Evolutionary conservation across 1,284 basidiomycete genomes (phyloP), one percentile per base, ranked within the genome.

Genomic region (Mycosarcoma mackinlayi): DNA sequence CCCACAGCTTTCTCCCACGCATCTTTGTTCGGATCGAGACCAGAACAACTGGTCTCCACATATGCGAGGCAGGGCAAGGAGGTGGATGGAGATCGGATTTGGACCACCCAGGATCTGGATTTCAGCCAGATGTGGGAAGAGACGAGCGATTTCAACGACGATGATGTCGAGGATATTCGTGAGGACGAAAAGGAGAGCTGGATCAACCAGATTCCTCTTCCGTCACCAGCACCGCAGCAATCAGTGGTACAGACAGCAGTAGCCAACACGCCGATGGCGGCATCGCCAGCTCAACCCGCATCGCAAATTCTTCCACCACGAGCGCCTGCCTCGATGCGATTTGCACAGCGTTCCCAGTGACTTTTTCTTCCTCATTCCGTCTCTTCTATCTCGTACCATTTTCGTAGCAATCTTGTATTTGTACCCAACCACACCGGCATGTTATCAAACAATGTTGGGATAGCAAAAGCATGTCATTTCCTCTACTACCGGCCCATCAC

Each of bases 1-100:
- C 88, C 54, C 86, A 87, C 77, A 2, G 75, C 80, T 19, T 58
- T 78, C 52, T 63, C 69, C 4, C 62, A 59, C n/a, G 31, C 39
- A 16, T 23, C 41, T 0, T 24, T 71, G 25, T 71, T 65, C 10
- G 68, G 68, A 0, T 46, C 27, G 4, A 23, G 55, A 13, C 68
- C 68, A 16, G 58, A 66, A 28, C 68, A 71, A 19, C 16, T 71
- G 6, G 58, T 66, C 31, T 52, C 59, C 5, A 57, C 62, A 1
- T 66, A 66, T 25, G 21, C 66, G 30, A 49, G 52, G 6, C 33
- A 46, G 13, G 35, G 47, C 18, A 28, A 34, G 9, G 48, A 24
- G 13, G 56, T 31, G 13, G 60, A 69, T 16, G 60, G 44, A 6
- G 47, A 69, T 23, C 21, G 60, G 38, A 48, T 70, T 6, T 66